Evolutionary conservation across 148 eudicot genomes (phyloP).

Genomic region (Rhododendron ovatum): DNA sequence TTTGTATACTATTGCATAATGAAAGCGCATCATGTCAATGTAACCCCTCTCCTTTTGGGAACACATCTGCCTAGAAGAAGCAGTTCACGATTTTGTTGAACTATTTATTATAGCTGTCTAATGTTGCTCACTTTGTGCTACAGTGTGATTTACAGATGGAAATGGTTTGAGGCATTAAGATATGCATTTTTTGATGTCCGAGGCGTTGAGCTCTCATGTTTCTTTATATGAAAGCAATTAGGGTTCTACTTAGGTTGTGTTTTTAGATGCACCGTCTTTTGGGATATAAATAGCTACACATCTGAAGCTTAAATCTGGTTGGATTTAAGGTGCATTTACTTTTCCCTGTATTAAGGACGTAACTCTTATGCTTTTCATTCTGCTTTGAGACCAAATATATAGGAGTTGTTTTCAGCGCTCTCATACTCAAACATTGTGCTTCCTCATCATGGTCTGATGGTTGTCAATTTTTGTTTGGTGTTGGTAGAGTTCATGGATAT

Average conservation of each 20-base stretch:
- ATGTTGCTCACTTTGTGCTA: not conserved
- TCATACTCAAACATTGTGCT: not conserved
- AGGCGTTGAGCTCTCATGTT: not conserved
- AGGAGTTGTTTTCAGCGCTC: not conserved
- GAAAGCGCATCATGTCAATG: not conserved
- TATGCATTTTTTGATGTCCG: not conserved
- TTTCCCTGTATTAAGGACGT: not conserved
- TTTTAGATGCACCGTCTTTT: not conserved
- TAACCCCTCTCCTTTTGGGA: not conserved
- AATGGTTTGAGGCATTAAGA: not conserved
- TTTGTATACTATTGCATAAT: not conserved
- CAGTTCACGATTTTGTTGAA: not conserved
- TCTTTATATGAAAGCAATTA: not conserved
- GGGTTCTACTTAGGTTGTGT: not conserved
- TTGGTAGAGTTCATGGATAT: not conserved
- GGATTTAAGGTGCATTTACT: not conserved
- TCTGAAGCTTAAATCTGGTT: not conserved
- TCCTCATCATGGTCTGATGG: not conserved
- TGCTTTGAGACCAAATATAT: not conserved
- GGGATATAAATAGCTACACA: not conserved
- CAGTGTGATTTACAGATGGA: not conserved
- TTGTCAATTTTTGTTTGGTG: not conserved
- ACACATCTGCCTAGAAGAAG: no score
- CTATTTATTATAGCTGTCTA: not conserved
- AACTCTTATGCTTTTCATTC: not conserved